These are phyloP conservation scores for Pseudoscleropodium purum DNA, from an alignment of 225 moss, liverwort and hornwort species.

Conservation along the genomic window DNA sequence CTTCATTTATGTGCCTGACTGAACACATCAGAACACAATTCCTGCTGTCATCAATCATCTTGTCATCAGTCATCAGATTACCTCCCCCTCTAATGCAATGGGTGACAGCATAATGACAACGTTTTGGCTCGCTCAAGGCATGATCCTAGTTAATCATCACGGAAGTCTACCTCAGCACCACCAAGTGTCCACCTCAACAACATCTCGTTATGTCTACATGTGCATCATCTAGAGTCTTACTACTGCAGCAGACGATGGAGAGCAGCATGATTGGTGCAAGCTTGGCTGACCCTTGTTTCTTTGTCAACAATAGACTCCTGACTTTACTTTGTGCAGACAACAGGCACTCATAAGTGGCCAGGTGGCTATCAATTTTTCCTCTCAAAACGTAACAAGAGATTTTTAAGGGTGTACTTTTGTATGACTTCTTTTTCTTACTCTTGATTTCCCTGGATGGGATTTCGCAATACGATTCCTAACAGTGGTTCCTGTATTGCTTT, in stretches of 20 bases:
- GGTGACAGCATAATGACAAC: constrained; percentile 73
- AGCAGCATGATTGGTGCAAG: constrained; percentile 90
- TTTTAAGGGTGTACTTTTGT: constrained; percentile 38
- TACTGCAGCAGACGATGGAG: constrained; percentile 67
- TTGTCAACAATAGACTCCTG: constrained; percentile 86
- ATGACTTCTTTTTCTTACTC: constrained; percentile 11
- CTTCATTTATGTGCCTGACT: constrained; percentile 63
- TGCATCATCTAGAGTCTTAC: constrained; percentile 49
- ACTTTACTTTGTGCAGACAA: constrained; percentile 98
- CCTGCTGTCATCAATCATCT: constrained; percentile 82
- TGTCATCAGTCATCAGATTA: constrained; percentile 89
- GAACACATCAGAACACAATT: constrained; percentile 88
- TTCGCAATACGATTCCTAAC: constrained; percentile 17
- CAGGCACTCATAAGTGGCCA: constrained; percentile 66
- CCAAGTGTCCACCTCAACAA: constrained; percentile 36
- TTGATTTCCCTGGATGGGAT: constrained; percentile 16
- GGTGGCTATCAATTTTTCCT: constrained; percentile 86
- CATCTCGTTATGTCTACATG: constrained; percentile 45
- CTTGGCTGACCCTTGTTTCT: constrained; percentile 75
- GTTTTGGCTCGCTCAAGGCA: constrained; percentile 56
- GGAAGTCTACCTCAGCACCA: constrained; percentile 51
- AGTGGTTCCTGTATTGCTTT: constrained; percentile 11
- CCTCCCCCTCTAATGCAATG: constrained; percentile 55
- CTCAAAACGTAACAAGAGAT: constrained; percentile 44
- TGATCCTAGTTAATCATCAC: constrained; percentile 71